Percentiles rank a stretch among this genome's conserved stretches.
Evolutionary conservation across 2,329 filamentous ascomycete species (phyloP).

Genomic region (Aspergillus sp.): DNA sequence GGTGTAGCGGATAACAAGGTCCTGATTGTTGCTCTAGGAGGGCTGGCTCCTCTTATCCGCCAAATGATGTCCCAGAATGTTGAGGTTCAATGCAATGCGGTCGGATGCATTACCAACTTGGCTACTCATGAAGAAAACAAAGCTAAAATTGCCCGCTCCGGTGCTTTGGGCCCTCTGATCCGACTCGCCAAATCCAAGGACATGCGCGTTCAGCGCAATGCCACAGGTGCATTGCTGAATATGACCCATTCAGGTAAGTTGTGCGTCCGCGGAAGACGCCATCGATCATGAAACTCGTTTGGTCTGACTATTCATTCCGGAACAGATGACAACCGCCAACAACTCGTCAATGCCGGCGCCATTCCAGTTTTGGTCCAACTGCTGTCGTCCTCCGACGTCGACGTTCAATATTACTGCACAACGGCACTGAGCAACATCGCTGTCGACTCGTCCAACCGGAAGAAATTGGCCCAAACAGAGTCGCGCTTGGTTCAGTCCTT

Average conservation of each 20-base stretch:
- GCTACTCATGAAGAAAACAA: constrained; percentile 99
- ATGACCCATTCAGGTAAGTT: constrained; percentile 94
- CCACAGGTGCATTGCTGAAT: constrained; percentile 90
- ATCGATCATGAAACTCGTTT: background rate
- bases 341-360: constrained; percentile 94
- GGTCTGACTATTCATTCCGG: constrained; percentile 13
- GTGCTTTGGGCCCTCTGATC: constrained; percentile 83
- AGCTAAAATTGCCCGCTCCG: constrained; percentile 93
- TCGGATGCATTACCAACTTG: constrained; percentile 96
- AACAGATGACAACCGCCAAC: constrained; percentile 90
- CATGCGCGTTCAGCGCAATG: constrained; percentile 96
- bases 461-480: constrained; percentile 84
- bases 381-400: constrained; percentile 84
- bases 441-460: constrained; percentile 83
- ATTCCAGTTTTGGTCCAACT: constrained; percentile 95
- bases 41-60: constrained; percentile 82
- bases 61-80: constrained; percentile 99
- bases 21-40: constrained; percentile 85
- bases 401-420: constrained; percentile 99
- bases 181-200: constrained; percentile 93
- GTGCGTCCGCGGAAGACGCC: background rate
- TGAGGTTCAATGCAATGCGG: constrained; percentile 97
- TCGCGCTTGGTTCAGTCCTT: constrained; percentile 86
- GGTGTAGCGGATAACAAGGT: constrained; percentile 92
- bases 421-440: constrained; percentile 98